Percentiles rank a stretch among this genome's conserved stretches.
Evolutionary conservation across 768 basidiomycete species (phyloP).

Genomic region (Russula lepida): DNA sequence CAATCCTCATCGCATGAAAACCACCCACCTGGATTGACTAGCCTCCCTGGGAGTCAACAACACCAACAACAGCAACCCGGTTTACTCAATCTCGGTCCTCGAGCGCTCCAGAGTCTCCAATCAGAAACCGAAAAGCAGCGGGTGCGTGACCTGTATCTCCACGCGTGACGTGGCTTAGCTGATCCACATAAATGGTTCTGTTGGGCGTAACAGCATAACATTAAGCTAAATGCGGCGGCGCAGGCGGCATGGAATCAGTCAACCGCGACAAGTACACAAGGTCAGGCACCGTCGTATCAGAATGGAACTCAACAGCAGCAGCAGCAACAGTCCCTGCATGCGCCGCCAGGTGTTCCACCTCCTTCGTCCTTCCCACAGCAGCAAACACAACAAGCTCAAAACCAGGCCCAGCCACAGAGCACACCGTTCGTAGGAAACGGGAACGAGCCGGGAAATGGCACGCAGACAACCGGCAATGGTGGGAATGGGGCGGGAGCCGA

Average conservation of each 20-base stretch:
- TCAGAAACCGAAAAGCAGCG: conserved; percentile 60
- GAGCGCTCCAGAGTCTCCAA: conserved; percentile 37
- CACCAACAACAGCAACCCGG: conserved; percentile 57
- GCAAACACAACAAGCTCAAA: conserved; percentile 27
- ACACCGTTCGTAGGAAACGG: conserved; percentile 18
- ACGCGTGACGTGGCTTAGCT: conserved; percentile 14
- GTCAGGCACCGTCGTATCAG: conserved; percentile 28
- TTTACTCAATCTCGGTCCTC: conserved; percentile 48
- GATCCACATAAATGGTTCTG: neutral
- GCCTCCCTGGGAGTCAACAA: conserved; percentile 43
- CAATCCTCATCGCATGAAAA: conserved; percentile 27
- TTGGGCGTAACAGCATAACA: conserved; percentile 27
- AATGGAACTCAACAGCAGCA: conserved; percentile 42
- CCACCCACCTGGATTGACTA: conserved; percentile 76
- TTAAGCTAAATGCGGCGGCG: conserved; percentile 56
- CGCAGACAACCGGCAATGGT: conserved; percentile 11
- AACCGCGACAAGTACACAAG: conserved; percentile 36
- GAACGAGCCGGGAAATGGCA: conserved; percentile 18
- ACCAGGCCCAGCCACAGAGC: conserved; percentile 4
- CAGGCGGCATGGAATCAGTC: conserved; percentile 61
- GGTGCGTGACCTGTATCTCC: conserved; percentile 37
- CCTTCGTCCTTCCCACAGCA: conserved; percentile 34
- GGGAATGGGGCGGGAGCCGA: conserved; percentile 22
- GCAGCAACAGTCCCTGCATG: conserved; percentile 39
- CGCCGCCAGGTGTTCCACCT: conserved; percentile 43